These are phyloP conservation scores for Diospyros kaki DNA, from an alignment of 148 eudicot genomes.

Conservation along the genomic window DNA sequence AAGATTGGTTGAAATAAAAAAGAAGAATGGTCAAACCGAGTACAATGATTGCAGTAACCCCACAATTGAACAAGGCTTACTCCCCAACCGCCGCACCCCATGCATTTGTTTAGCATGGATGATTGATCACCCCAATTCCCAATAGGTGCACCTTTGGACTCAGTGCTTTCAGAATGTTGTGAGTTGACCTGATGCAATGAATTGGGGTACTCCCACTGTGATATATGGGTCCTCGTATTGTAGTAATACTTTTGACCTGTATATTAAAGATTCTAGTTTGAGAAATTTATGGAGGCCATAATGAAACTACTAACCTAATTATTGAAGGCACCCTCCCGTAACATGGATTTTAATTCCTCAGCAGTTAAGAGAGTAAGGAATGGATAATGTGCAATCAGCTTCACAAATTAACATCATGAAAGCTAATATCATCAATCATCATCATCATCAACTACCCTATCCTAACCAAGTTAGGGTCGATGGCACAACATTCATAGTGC, in stretches of 20 bases:
- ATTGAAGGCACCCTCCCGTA: not conserved
- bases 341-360: not conserved
- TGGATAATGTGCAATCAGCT: not conserved
- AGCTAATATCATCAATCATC: too few species aligned
- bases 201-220: constrained; percentile 85
- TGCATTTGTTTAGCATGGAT: constrained; percentile 52
- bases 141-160: constrained; percentile 19
- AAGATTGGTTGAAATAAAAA: not conserved
- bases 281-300: not conserved
- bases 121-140: constrained; percentile 34
- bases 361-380: not conserved
- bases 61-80: constrained; percentile 81
- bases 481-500: too few species aligned
- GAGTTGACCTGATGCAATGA: constrained; percentile 34
- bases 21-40: constrained; percentile 45
- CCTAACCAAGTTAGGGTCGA: too few species aligned
- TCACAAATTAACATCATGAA: too few species aligned
- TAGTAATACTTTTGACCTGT: constrained; percentile 87
- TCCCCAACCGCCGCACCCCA: constrained; percentile 95
- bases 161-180: constrained; percentile 21
- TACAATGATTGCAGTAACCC: constrained; percentile 96
- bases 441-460: too few species aligned
- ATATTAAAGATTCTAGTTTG: constrained; percentile 9
- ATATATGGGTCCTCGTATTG: constrained; percentile 67
- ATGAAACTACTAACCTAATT: too few species aligned